These are phyloP conservation scores for Trichoderma endophyticum DNA, from an alignment of 2,329 filamentous ascomycete species.

Conservation along the genomic window DNA sequence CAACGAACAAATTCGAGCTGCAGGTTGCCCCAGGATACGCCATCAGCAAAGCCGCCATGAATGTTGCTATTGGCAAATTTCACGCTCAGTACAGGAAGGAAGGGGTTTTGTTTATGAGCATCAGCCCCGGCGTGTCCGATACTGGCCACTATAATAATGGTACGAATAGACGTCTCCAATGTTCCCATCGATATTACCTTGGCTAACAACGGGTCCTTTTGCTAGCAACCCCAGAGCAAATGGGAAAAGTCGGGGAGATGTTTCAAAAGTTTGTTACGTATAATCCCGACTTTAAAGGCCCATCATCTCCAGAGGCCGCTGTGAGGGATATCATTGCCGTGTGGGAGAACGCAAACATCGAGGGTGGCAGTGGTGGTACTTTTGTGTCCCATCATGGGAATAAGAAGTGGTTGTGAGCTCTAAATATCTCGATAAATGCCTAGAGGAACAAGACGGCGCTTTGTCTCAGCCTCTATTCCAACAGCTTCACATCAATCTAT, in stretches of 20 bases:
- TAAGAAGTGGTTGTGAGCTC: background rate
- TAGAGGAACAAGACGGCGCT: background rate
- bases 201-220: background rate
- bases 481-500: background rate
- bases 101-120: background rate
- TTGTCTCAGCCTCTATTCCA: background rate
- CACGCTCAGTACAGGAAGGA: background rate
- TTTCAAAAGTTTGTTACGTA: background rate
- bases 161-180: background rate
- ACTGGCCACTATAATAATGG: background rate
- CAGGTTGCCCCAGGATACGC: background rate
- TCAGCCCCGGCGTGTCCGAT: background rate
- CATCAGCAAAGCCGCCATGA: conserved; percentile 6
- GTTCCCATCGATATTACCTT: background rate
- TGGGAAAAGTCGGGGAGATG: background rate
- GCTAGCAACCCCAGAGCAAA: background rate
- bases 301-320: background rate
- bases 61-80: background rate
- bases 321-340: background rate
- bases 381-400: conserved; percentile 1
- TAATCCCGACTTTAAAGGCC: background rate
- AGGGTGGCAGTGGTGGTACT: background rate
- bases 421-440: background rate
- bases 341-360: background rate
- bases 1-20: background rate